A percentile compares a stretch with the other conserved stretches of the same genome.
phyloP scores from a whole-genome alignment of 1,139 yeast species.

The Candida tropicalis region DNA sequence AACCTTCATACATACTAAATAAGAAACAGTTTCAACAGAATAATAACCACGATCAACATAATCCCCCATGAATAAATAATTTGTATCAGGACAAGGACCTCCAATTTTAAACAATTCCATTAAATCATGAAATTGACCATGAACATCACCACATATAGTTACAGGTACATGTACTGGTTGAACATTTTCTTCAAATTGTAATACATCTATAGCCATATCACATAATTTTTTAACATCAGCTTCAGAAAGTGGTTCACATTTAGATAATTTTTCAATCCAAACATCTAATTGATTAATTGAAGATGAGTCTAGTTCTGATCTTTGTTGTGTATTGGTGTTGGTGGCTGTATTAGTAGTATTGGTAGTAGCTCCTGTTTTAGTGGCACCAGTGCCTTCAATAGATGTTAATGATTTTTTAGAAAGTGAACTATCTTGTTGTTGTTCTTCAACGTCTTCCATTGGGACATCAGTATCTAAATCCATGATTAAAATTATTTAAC shows the following conservation, averaged over 20 bases:
- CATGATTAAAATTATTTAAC: conserved; percentile 35
- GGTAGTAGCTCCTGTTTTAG: conserved; percentile 10
- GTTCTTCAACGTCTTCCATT: conserved; percentile 69
- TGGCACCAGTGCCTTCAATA: conserved; percentile 10
- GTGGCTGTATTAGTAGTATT: conserved; percentile 10
- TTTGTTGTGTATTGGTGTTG: conserved; percentile 2
- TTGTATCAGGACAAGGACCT: conserved; percentile 86
- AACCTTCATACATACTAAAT: conserved; percentile 88
- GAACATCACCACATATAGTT: conserved; percentile 98
- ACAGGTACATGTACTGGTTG: conserved; percentile 93
- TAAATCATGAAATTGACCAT: conserved; percentile 96
- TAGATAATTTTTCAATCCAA: conserved; percentile 80
- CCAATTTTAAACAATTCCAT: conserved; percentile 88
- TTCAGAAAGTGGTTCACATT: conserved; percentile 85
- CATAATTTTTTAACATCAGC: conserved; percentile 81
- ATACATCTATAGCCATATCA: conserved; percentile 86
- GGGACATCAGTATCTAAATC: conserved; percentile 71
- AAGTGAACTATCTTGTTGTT: conserved; percentile 20
- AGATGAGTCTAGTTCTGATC: conserved; percentile 15
- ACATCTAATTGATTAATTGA: conserved; percentile 72
- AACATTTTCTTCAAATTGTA: conserved; percentile 90
- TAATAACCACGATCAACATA: conserved; percentile 97
- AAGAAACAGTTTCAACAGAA: conserved; percentile 87
- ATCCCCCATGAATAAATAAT: conserved; percentile 88
- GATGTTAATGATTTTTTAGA: conserved; percentile 5